phyloP scores from a whole-genome alignment of 2,329 filamentous ascomycete species.

The Didymella exigua region DNA sequence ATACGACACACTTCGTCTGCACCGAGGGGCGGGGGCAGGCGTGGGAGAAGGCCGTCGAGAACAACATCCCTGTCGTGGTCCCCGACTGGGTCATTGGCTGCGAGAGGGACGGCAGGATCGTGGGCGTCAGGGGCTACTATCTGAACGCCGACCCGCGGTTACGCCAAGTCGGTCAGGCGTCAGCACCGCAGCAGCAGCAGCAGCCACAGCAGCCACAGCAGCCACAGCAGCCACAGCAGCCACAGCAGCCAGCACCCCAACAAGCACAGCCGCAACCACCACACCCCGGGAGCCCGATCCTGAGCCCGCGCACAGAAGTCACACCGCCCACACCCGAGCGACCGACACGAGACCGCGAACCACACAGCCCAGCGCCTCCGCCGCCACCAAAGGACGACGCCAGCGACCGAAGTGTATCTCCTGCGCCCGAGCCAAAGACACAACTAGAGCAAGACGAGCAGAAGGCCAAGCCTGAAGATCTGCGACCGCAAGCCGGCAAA shows the following conservation, averaged over 20 bases:
- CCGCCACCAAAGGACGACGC: slow-evolving; percentile 44
- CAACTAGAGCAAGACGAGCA: slow-evolving; percentile 37
- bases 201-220: slow-evolving; percentile 24
- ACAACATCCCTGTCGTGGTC: slow-evolving; percentile 95
- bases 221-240: slow-evolving; percentile 17
- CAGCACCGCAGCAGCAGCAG: slow-evolving; percentile 32
- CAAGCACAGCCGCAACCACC: slow-evolving; percentile 28
- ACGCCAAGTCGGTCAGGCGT: slow-evolving; percentile 56
- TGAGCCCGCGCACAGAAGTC: slow-evolving; percentile 56
- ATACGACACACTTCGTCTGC: slow-evolving; percentile 98
- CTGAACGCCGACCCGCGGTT: slow-evolving; percentile 79
- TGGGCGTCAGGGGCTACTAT: slow-evolving; percentile 95
- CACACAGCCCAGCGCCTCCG: slow-evolving; percentile 37
- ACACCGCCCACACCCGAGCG: slow-evolving; percentile 58
- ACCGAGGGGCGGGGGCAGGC: slow-evolving; percentile 86
- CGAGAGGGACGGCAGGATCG: slow-evolving; percentile 87
- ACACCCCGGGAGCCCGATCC: slow-evolving; percentile 38
- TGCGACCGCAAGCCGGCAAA: slow-evolving; percentile 39
- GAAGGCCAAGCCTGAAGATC: slow-evolving; percentile 43
- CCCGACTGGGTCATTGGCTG: slow-evolving; percentile 99
- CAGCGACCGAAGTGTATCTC: slow-evolving; percentile 28
- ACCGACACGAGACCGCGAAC: slow-evolving; percentile 31
- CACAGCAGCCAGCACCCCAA: slow-evolving; percentile 17
- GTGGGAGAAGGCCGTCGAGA: slow-evolving; percentile 97
- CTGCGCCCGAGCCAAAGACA: slow-evolving; percentile 39